Evolutionary conservation across 2,329 filamentous ascomycete genomes (phyloP).

Genomic region (Huntiella savannae): DNA sequence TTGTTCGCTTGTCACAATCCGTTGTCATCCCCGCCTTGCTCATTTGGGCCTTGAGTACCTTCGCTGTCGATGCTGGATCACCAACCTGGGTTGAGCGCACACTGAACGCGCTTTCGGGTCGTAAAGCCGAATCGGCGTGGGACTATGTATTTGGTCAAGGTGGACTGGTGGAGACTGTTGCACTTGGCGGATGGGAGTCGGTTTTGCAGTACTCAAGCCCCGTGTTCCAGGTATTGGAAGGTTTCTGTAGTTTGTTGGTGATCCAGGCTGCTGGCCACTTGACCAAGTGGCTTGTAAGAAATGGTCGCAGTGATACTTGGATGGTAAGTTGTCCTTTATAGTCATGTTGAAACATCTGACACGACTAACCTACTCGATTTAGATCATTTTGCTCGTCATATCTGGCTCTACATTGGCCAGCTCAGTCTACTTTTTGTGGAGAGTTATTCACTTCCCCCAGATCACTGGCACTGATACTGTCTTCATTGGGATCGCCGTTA

Average conservation of each 20-base stretch:
- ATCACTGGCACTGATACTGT: constrained; percentile 84
- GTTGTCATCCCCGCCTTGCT: constrained; percentile 67
- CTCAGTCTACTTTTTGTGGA: constrained; percentile 89
- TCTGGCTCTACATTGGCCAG: constrained; percentile 86
- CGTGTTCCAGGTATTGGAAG: constrained; percentile 83
- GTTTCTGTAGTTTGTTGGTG: constrained; percentile 88
- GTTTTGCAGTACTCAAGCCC: constrained; percentile 78
- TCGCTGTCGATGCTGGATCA: constrained; percentile 67
- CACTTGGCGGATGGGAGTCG: constrained; percentile 77
- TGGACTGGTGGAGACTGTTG: constrained; percentile 60
- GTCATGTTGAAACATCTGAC: background rate
- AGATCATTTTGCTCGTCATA: constrained; percentile 75
- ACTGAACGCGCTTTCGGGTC: constrained; percentile 45
- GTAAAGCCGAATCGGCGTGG: constrained; percentile 44
- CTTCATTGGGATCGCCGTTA: constrained; percentile 80
- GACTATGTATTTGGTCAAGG: constrained; percentile 82
- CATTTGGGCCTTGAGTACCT: constrained; percentile 90
- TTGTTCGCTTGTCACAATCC: constrained; percentile 66
- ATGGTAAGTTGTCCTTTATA: constrained; percentile 42
- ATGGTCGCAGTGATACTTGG: constrained; percentile 87
- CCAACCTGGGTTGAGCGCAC: constrained; percentile 69
- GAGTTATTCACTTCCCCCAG: constrained; percentile 81
- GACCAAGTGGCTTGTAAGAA: constrained; percentile 84
- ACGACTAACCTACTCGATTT: constrained; percentile 1
- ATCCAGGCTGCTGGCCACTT: constrained; percentile 92